Conservation (phyloP, 257 asterid genomes). For the Schizonepeta tenuifolia region DNA sequence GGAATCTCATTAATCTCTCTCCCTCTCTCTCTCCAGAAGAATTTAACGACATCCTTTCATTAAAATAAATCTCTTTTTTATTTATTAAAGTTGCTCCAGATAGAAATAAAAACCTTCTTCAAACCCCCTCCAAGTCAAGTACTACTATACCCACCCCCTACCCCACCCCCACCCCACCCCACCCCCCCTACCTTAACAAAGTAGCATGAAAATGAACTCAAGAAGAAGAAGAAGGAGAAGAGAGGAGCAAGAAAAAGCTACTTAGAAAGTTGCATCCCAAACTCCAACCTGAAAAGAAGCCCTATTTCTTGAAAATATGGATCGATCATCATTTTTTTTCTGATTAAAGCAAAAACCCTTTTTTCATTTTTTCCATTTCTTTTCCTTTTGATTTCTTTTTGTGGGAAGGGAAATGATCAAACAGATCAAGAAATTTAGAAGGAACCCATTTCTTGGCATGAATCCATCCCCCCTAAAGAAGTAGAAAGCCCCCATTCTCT, state of each 20-base stretch:
- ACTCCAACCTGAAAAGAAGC: slow-evolving; percentile 10
- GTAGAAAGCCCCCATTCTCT: not conserved
- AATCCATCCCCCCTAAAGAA: not conserved
- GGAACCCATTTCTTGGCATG: not conserved
- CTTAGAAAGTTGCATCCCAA: not conserved
- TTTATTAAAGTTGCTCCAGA: slow-evolving; percentile 19
- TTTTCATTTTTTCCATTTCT: not conserved
- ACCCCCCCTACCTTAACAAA: not conserved
- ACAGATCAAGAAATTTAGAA: not conserved
- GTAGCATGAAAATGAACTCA: slow-evolving; percentile 33
- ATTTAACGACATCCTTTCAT: slow-evolving; percentile 35
- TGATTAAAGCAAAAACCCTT: slow-evolving; percentile 5
- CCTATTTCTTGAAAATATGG: slow-evolving; percentile 11
- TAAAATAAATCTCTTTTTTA: slow-evolving; percentile 18
- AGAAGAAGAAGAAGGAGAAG: slow-evolving; percentile 34
- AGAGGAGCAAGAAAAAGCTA: slow-evolving; percentile 23
- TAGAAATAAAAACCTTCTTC: slow-evolving; percentile 18
- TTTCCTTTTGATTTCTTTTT: not conserved
- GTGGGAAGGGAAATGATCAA: not conserved
- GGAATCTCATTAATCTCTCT: slow-evolving; percentile 34
- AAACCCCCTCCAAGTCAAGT: not conserved
- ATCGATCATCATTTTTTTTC: slow-evolving; percentile 8
- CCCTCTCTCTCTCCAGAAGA: slow-evolving; percentile 20
- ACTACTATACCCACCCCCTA: not conserved
- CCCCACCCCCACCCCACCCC: not conserved